Evolutionary conservation across 495 filamentous ascomycete species (phyloP), one percentile per base, ranked within the genome.

Genomic region (Lasiosphaeria miniovina): DNA sequence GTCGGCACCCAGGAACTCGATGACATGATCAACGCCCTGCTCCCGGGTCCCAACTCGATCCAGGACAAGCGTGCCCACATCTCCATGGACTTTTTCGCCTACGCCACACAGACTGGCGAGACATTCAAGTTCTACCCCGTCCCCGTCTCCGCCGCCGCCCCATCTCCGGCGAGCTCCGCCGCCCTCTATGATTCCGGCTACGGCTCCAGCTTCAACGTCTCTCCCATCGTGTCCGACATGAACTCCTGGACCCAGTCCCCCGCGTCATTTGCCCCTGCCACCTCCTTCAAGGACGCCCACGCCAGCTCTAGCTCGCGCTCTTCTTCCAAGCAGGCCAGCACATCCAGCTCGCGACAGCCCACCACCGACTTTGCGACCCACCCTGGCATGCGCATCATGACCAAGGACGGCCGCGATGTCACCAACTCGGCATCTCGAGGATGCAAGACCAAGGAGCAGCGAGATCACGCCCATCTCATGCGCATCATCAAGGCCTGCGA

Each of bases 391-490:
- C 80, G 80, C 57, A 84, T 84, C 65, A 73, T 84, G 72, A 83
- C 81, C 60, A 78, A 75, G 70, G 82, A 84, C 54, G 82, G 82
- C 35, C 68, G 66, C 12, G 82, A 84, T 64, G 74, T 84, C 49
- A 84, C 82, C 52, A 79, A 79, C 71, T 77, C 77, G 14, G 79
- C 79, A 31, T 82, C 80, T 17, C 77, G 81, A 24, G 82, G 82
- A 24, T 81, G 77, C 68, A 84, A 84, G 74, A 81, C 81, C 40
- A 82, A 82, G 77, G 82, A 84, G 73, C 81, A 84, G 68, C 74
- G 82, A 32, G 82, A 84, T 54, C 82, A 83, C 64, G 82, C 82
- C 7, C 79, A 82, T 58, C 66, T 82, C 36, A 84, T 84, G 81
- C 68, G 82, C 33, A 80, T 80, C 65, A 80, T 84, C 67, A 83